Base-by-base conservation (phyloP, 2,329 filamentous ascomycete genomes). In the Phyllosticta ampelicida region DNA sequence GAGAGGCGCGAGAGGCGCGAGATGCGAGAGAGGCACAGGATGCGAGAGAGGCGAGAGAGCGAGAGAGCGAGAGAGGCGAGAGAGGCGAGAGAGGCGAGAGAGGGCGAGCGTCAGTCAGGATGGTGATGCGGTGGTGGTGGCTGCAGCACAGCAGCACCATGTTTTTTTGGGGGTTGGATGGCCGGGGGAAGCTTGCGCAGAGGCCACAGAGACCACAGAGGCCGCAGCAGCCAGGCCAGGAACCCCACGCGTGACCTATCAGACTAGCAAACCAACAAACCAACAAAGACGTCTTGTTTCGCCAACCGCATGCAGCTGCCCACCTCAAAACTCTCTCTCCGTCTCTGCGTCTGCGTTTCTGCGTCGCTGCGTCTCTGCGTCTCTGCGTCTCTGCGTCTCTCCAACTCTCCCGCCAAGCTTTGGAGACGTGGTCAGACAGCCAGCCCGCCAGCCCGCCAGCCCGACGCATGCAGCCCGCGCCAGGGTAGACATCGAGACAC, bases 81-180 rank as follows among this genome's bases (percentile, higher is more conserved):
- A n/a, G n/a, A n/a, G n/a, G n/a, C n/a, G n/a, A n/a, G n/a, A n/a
- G n/a, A n/a, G n/a, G n/a, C n/a, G n/a, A n/a, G 8, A 23, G 20
- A 18, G 21, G 55, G 36, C 36, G 55, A 58, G 55, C 51, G 51
- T 58, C 36, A 50, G 55, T 58, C 36, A 50, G 55, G 18, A 18
- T 13, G 21, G 18, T 58, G 55, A 13, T 8, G 55, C 49, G 51
- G 52, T 53, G 55, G 53, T 50, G 23, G 29, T 18, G 13, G 28
- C 29, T n/a, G 29, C 48, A 36, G 8, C 36, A 44, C 21, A 9
- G 28, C 29, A n/a, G 29, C 48, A 36, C 29, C 36, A 44, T 44
- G 36, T 44, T 44, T 44, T 44, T 44, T 44, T 44, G 36, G 36
- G 36, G 36, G 36, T 44, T 44, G 36, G 36, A 16, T 44, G 36